Evolutionary conservation across 1,284 basidiomycete species (phyloP), one percentile per base, ranked within the genome.

Genomic region (Microbotryomycetes sp.): DNA sequence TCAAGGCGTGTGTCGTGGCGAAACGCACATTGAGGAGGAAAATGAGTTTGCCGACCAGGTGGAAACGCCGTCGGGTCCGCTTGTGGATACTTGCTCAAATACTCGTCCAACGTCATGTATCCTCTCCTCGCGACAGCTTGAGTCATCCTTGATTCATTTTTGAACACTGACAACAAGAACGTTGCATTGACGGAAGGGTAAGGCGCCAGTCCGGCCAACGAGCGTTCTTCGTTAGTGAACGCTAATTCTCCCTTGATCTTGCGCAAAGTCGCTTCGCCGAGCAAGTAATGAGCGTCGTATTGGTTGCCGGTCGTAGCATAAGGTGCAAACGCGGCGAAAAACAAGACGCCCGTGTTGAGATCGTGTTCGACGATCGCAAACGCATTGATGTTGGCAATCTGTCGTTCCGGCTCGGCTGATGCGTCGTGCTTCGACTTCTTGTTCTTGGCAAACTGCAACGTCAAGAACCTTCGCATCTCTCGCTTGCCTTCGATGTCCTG

Each of bases 11-110:
- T 11, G 11, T 41, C 11, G 11, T 11, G 9, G 18, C 35, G 9
- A 28, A 26, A 56, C 61, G 30, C 29, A 60, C 62, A 60, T 21
- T 60, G 52, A 4, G 28, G 35, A 26, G 62, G 62, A 1, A 64
- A 29, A 48, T 55, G 60, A 4, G 45, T 50, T 28, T 46, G 5
- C 4, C 51, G 49, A 7, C 23, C 23, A 0, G 61, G 61, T 7
- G 61, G 58, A 15, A 64, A 64, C 35, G 45, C 29, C 1, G 16
- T 35, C 5, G n/a, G 26, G 2, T 31, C 24, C 4, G 55, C 2
- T 2, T 30, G 13, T 6, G 52, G 35, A 7, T 55, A 28, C 7
- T 54, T 56, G 24, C 26, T 28, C 11, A 24, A 18, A 9, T 57
- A n/a, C 29, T 55, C 52, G 26, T 55, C 56, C 16, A 62, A 27